These are phyloP conservation scores for Thymus quinquecostatus DNA, from an alignment of 257 asterid genomes.

Conservation along the genomic window DNA sequence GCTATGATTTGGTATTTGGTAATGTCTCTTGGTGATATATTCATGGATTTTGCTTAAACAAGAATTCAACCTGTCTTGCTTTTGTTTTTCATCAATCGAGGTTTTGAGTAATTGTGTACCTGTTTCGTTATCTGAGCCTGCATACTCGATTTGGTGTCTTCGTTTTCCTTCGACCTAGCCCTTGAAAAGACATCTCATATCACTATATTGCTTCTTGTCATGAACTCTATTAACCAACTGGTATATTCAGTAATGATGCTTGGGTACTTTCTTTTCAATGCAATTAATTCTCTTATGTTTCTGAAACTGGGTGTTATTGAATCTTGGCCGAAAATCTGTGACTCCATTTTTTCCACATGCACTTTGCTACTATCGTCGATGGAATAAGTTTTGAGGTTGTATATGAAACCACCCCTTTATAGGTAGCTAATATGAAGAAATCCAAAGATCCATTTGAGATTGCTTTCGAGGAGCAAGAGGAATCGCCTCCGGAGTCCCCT, in stretches of 20 bases:
- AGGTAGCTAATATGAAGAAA: constrained; percentile 64
- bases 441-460: constrained; percentile 94
- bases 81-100: not conserved
- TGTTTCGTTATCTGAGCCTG: not conserved
- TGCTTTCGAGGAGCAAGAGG: constrained; percentile 89
- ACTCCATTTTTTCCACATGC: no score
- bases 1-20: not conserved
- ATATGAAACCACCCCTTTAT: not conserved
- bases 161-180: no score
- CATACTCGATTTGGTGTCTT: no score
- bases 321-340: not conserved
- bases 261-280: not conserved
- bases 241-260: not conserved
- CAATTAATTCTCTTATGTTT: not conserved
- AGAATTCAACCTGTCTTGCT: not conserved
- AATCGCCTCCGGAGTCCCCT: constrained; percentile 91
- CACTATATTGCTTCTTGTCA: not conserved
- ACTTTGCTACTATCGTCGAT: not conserved
- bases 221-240: not conserved
- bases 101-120: not conserved
- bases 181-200: not conserved
- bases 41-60: not conserved
- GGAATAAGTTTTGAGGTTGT: constrained; percentile 16
- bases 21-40: not conserved
- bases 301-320: not conserved